phyloP scores from a whole-genome alignment of 2,329 filamentous ascomycete species.

The Diaporthe velutina region DNA sequence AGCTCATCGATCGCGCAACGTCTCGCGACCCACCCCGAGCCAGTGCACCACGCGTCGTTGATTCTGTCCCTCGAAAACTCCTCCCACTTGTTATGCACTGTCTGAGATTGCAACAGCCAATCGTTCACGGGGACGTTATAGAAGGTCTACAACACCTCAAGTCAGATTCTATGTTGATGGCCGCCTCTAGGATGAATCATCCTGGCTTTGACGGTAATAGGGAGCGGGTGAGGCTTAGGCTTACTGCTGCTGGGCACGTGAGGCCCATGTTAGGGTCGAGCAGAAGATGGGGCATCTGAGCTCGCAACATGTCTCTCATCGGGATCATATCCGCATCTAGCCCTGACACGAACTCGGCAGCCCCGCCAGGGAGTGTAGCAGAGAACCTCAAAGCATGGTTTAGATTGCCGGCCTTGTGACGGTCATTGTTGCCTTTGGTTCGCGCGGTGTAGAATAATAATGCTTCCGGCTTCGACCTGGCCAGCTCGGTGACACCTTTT shows the following conservation, averaged over 20 bases:
- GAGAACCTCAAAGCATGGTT: conserved; percentile 69
- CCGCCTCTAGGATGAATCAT: neutral
- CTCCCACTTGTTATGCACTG: conserved; percentile 17
- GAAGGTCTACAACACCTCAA: conserved; percentile 57
- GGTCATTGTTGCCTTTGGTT: neutral
- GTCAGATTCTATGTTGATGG: neutral
- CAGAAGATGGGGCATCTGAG: conserved; percentile 71
- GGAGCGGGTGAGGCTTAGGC: too few species aligned
- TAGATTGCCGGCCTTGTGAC: conserved; percentile 73
- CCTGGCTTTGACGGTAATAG: too few species aligned
- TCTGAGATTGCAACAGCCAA: conserved; percentile 50
- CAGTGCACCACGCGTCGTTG: conserved; percentile 72
- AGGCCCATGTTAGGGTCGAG: conserved; percentile 68
- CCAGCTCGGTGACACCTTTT: conserved; percentile 47
- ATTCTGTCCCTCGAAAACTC: conserved; percentile 27
- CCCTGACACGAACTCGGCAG: conserved; percentile 71
- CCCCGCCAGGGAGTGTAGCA: conserved; percentile 64
- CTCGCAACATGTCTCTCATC: conserved; percentile 70
- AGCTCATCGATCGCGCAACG: conserved; percentile 72
- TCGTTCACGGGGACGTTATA: conserved; percentile 73
- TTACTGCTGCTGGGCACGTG: conserved; percentile 68
- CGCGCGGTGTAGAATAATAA: conserved; percentile 48
- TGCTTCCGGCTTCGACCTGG: conserved; percentile 47
- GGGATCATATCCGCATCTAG: conserved; percentile 79
- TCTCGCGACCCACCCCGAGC: conserved; percentile 71